These are phyloP conservation scores for Yamadazyma phyllophila DNA, from an alignment of 805 yeast genomes.

Conservation along the genomic window DNA sequence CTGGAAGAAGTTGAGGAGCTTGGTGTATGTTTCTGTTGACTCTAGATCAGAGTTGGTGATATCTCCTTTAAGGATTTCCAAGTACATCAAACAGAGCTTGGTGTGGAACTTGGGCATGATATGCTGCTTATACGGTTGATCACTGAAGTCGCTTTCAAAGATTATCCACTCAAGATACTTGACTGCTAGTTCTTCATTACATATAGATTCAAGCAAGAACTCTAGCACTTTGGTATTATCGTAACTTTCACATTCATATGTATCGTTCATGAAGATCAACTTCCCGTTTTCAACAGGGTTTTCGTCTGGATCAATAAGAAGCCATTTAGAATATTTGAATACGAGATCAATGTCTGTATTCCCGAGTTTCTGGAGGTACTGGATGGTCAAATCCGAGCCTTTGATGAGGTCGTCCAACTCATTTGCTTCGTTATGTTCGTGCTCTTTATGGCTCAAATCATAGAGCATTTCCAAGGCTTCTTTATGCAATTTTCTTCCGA, in stretches of 20 bases:
- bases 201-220: constrained; percentile 36
- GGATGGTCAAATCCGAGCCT: constrained; percentile 47
- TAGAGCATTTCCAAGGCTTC: constrained; percentile 65
- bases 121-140: constrained; percentile 14
- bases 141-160: constrained; percentile 33
- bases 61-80: constrained; percentile 16
- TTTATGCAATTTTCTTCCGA: constrained; percentile 56
- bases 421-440: constrained; percentile 15
- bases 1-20: constrained; percentile 32
- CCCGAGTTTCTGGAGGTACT: constrained; percentile 57
- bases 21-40: constrained; percentile 22
- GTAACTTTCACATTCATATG: constrained; percentile 57
- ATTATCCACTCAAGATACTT: constrained; percentile 48
- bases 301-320: constrained; percentile 33
- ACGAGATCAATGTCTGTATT: constrained; percentile 51
- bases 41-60: constrained; percentile 11
- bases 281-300: constrained; percentile 32
- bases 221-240: constrained; percentile 53
- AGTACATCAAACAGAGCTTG: constrained; percentile 30
- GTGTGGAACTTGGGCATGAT: constrained; percentile 31
- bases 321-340: constrained; percentile 54
- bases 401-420: constrained; percentile 26
- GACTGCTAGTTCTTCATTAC: constrained; percentile 21
- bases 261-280: constrained; percentile 62
- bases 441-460: constrained; percentile 21